Base-by-base conservation (phyloP, 2,329 filamentous ascomycete species). In the Colletotrichum caudatum region DNA sequence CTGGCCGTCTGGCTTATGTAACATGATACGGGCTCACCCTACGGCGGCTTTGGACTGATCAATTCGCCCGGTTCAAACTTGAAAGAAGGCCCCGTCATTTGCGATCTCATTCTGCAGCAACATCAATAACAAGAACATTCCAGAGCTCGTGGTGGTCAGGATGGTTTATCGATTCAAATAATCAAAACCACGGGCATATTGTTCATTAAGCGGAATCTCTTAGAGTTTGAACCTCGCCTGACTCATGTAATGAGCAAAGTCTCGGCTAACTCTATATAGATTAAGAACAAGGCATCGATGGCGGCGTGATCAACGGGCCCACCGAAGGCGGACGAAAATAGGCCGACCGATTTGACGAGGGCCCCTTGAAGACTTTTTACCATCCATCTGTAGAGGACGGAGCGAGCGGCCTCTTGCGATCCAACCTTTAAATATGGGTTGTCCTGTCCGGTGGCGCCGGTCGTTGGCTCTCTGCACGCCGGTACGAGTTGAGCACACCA, bases 251-350 rank as follows among this genome's bases (percentile, higher is more conserved):
- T 41, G n/a, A 16, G 33, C 20, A 23, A 16, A 23, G n/a, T 23
- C 51, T 51, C 50, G 51, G n/a, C 23, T 23, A 64, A 69, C 66
- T 57, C 33, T 64, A 69, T 64, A 58, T 64, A 69, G 9, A 64
- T 69, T 64, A 33, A 39, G 56, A 41, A 58, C 51, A 41, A 56
- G 51, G 5, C 5, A 51, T n/a, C n/a, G 64, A 51, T 20, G 12
- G 11, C 14, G 12, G 20, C 14, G 16, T 23, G 48, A 68, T 46
- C 23, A 14, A 4, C 44, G 8, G 37, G n/a, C 37, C 37, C 50
- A 39, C n/a, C 5, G 33, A 16, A 33, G 12, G 5, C 20, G 23
- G 50, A 64, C 54, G 3, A 26, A 6, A 54, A 35, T 51, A 53
- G 41, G n/a, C 23, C 33, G 46, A 50, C 53, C n/a, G 16, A 26